phyloP scores from a whole-genome alignment of 2,329 filamentous ascomycete species.

The Zopfia rhizophila region DNA sequence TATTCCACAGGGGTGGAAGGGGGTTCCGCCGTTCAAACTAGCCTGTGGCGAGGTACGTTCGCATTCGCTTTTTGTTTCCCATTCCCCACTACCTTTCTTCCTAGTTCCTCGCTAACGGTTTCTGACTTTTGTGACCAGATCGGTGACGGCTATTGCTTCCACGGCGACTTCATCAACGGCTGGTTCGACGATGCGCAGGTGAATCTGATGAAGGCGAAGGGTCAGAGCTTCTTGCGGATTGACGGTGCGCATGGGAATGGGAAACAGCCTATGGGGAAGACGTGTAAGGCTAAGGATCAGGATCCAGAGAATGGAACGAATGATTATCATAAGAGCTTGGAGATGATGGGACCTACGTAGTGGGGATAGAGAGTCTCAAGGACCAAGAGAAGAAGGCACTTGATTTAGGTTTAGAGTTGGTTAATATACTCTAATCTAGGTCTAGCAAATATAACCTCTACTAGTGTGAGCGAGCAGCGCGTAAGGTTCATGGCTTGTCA shows the following conservation, averaged over 20 bases:
- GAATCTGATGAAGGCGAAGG: slow-evolving; percentile 52
- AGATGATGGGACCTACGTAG: slow-evolving; percentile 26
- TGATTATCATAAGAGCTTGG: slow-evolving; percentile 49
- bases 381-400: too few relatives aligned
- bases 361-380: too few relatives aligned
- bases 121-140: too few relatives aligned
- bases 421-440: too few relatives aligned
- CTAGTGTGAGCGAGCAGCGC: too few relatives aligned
- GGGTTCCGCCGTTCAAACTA: slow-evolving; percentile 53
- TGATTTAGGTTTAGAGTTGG: too few relatives aligned
- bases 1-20: slow-evolving; percentile 55
- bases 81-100: too few relatives aligned
- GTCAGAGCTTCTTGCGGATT: slow-evolving; percentile 41
- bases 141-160: slow-evolving; percentile 47
- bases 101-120: too few relatives aligned
- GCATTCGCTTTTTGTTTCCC: too few relatives aligned
- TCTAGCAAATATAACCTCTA: too few relatives aligned
- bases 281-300: slow-evolving; percentile 46
- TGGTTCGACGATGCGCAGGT: slow-evolving; percentile 52
- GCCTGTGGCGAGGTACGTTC: slow-evolving; percentile 47
- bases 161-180: slow-evolving; percentile 58
- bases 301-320: slow-evolving; percentile 51
- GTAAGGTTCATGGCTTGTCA: too few relatives aligned
- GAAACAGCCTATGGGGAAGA: slow-evolving; percentile 25
- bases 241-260: slow-evolving; percentile 44